Evolutionary conservation across 2,329 filamentous ascomycete species (phyloP), one percentile per base, ranked within the genome.

Genomic region (Dactylonectria estremocensis): DNA sequence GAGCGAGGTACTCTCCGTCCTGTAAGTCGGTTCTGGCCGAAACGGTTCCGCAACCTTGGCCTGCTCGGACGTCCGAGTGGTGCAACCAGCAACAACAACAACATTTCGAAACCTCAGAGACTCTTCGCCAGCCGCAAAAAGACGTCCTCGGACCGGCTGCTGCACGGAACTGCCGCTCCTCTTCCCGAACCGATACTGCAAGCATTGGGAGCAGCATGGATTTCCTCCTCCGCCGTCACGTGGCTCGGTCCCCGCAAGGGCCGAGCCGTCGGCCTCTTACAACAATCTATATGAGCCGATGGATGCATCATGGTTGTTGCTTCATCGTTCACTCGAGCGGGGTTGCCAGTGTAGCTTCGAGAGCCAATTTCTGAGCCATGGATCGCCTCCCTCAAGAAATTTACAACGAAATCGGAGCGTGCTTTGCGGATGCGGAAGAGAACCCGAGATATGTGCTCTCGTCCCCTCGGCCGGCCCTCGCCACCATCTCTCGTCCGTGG

Each of bases 401-500:
- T 43, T 68, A 70, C 66, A 66, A 69, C 66, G 68, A 70, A 50
- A 70, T 70, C 46, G 66, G 62, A 55, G 48, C 68, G 50, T 70
- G 63, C 33, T 70, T 69, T 59, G 68, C 52, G 28, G 68, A 69
- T 40, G 49, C 58, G 35, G 67, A 62, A 20, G 68, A 66, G 46
- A 49, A 43, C 46, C 61, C 59, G 55, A 69, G 59, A 69, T 61
- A 61, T 60, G 66, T 54, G 43, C 52, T 61, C 49, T 59, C 59
- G 33, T 55, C 59, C 40, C 64, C 55, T 48, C 56, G 69, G 43
- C 59, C 68, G 46, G 57, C 53, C 48, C 66, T 74, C 20, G 70
- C 73, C 31, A 75, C 69, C 22, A 64, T 75, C 61, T 72, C 71
- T 50, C 70, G 65, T 40, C 50, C 61, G 40, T 74, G 70, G 67